Percentiles rank a stretch among this genome's conserved stretches.
phyloP scores from a whole-genome alignment of 2,329 filamentous ascomycete species.

The Pseudogymnoascus sp. region DNA sequence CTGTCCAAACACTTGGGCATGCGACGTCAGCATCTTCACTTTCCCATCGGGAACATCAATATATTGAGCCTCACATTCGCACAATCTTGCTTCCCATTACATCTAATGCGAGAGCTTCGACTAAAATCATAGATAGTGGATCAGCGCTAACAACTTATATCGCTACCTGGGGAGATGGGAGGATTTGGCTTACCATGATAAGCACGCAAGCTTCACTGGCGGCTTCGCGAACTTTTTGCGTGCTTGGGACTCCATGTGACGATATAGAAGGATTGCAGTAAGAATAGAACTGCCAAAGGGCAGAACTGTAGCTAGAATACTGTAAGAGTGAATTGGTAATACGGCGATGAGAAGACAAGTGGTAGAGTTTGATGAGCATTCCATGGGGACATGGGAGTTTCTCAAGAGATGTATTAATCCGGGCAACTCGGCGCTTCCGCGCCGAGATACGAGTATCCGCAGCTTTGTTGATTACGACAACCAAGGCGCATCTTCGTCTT shows the following conservation, averaged over 20 bases:
- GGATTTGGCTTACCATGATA: constrained; percentile 38
- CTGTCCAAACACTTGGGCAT: constrained; percentile 23
- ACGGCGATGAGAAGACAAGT: neutral
- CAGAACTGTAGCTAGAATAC: neutral
- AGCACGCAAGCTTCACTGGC: constrained; percentile 44
- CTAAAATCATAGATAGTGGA: constrained; percentile 25
- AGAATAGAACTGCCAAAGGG: neutral
- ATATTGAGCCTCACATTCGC: constrained; percentile 32
- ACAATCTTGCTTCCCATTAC: constrained; percentile 39
- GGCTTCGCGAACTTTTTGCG: constrained; percentile 30
- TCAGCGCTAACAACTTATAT: neutral
- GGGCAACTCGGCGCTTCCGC: neutral
- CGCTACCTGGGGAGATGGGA: neutral
- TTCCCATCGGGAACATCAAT: constrained; percentile 8
- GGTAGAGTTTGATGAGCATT: neutral
- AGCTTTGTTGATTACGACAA: too few species aligned
- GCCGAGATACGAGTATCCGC: too few species aligned
- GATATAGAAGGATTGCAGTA: neutral
- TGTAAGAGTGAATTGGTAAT: neutral
- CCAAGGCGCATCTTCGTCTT: too few species aligned
- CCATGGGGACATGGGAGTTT: neutral
- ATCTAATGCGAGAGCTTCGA: constrained; percentile 39
- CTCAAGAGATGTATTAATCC: neutral
- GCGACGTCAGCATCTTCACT: constrained; percentile 13
- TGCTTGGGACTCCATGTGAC: neutral